Conservation (phyloP, 1,139 yeast genomes). For the Saccharomyces hybrid region DNA sequence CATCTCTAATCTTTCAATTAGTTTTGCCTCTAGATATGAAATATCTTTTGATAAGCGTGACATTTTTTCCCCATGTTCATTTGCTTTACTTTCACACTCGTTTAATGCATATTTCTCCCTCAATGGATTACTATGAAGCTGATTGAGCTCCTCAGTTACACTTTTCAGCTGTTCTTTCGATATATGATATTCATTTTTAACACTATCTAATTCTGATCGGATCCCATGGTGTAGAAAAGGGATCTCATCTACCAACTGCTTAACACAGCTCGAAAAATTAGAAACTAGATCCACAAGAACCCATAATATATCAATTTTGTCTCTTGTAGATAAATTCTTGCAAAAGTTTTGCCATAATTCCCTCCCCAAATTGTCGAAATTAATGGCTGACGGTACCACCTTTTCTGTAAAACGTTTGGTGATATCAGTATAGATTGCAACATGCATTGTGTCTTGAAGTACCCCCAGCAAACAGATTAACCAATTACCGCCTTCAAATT, state of each 20-base stretch:
- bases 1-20: slow-evolving; percentile 59
- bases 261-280: background rate
- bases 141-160: background rate
- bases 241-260: background rate
- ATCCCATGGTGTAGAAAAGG: background rate
- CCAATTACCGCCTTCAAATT: background rate
- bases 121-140: background rate
- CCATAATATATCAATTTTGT: background rate
- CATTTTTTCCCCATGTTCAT: slow-evolving; percentile 24
- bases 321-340: background rate
- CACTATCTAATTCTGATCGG: background rate
- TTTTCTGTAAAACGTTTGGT: background rate
- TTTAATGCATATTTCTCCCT: slow-evolving; percentile 1
- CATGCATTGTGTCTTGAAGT: background rate
- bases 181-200: background rate
- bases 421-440: background rate
- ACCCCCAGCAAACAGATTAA: background rate
- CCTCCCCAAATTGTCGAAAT: background rate
- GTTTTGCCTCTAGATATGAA: slow-evolving; percentile 45
- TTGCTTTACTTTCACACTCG: slow-evolving; percentile 8
- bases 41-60: slow-evolving; percentile 43
- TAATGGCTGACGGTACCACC: background rate
- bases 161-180: background rate
- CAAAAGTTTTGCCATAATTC: background rate
- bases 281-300: background rate